Percentiles rank a stretch among this genome's conserved stretches.
Conservation (phyloP, 2,329 filamentous ascomycete genomes). For the Nothomitra cinnamomea region DNA sequence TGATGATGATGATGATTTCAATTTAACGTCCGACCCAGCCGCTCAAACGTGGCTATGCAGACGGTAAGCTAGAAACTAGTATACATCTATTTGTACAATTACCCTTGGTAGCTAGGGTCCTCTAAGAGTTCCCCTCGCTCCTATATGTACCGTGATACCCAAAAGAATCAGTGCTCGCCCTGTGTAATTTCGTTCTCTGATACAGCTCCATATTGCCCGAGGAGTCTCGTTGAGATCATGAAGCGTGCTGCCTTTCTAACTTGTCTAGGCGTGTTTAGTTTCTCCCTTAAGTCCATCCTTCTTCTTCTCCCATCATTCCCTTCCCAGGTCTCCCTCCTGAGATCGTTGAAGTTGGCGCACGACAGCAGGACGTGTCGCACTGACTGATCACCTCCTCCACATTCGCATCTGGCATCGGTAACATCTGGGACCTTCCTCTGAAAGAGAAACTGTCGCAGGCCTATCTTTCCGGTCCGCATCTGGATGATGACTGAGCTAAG, state of each 20-base stretch:
- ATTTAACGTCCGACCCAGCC: background rate
- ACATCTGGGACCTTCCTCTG: constrained; percentile 6
- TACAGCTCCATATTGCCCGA: constrained; percentile 9
- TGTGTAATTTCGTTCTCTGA: background rate
- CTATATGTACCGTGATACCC: background rate
- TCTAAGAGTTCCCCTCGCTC: background rate
- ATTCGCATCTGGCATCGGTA: constrained; percentile 7
- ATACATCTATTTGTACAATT: background rate
- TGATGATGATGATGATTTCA: background rate
- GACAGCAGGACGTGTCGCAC: background rate
- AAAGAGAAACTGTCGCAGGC: constrained; percentile 8
- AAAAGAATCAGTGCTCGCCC: background rate
- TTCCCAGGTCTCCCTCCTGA: constrained; percentile 7
- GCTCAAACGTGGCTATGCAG: background rate
- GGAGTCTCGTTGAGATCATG: constrained; percentile 9
- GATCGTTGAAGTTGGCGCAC: background rate
- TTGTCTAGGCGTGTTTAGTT: constrained; percentile 6
- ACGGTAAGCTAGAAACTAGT: background rate
- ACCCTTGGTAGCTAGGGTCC: background rate
- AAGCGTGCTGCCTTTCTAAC: constrained; percentile 8
- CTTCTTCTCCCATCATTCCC: constrained; percentile 4
- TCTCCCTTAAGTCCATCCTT: constrained; percentile 4
- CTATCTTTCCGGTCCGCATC: constrained; percentile 9
- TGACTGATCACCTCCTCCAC: constrained; percentile 7
- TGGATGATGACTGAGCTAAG: constrained; percentile 6